Base-by-base conservation (phyloP, 2,329 filamentous ascomycete species). In the Rhinocladiella mackenziei region DNA sequence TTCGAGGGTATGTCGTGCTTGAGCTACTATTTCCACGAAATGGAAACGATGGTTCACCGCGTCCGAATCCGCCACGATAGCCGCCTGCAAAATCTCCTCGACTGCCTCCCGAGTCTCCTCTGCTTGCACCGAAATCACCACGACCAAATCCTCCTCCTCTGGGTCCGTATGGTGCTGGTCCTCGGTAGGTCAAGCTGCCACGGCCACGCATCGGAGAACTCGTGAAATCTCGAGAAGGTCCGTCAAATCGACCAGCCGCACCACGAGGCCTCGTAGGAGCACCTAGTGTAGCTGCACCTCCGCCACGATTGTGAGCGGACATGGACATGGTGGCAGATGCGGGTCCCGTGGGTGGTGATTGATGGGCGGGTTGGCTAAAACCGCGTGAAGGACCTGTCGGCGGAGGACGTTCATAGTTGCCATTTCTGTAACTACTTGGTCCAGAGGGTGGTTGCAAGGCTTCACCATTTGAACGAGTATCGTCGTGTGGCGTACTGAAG, bases 251-350 rank as follows among this genome's bases (percentile, higher is more conserved):
- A 15, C 62, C 60, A 39, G 55, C 59, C 28, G 59, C 63, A 33
- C 69, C 69, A 25, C 69, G 68, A 32, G 71, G 71, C 10, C 69
- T 63, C 7, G 69, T 71, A n/a, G 71, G 71, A 17, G 69, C 70
- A 20, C 67, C 65, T 9, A 71, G 54, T n/a, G 71, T 48, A 20
- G 68, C 65, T 30, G 64, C 55, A 44, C 62, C 67, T 4, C 61
- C 61, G 8, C 69, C 61, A 10, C 69, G 67, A 54, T 53, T 61
- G 26, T 66, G 64, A 9, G 63, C 56, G 6, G 63, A 60, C 38
- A 62, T 54, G 6, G 60, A 58, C 38, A 61, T 64, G 13, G 63
- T 54, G 14, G 59, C 60, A 40, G 63, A 60, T 13, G 67, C 65
- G 19, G 66, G 64, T 5, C 66, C 67, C 8, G 63, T 60, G 23